Percentiles rank a stretch among this genome's conserved stretches.
phyloP scores from a whole-genome alignment of 164 flowering plant species.

The Litsea cubeba region DNA sequence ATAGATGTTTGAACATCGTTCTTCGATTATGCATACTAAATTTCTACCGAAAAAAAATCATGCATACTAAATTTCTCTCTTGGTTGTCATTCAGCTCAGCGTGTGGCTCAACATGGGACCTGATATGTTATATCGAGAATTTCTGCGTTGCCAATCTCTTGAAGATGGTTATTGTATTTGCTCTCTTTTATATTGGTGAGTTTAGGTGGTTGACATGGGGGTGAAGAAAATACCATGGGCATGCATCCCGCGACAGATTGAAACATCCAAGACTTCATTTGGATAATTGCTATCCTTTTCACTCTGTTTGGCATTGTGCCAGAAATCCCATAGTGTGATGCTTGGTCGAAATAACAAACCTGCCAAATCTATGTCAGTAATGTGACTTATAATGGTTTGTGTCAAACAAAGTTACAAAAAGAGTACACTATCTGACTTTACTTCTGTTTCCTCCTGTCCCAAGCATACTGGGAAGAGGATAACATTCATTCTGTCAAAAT shows the following conservation, averaged over 20 bases:
- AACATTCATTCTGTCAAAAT: background rate
- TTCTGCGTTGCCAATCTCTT: slow-evolving; percentile 47
- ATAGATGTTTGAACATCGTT: background rate
- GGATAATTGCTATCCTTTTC: background rate
- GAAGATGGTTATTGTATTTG: slow-evolving; percentile 36
- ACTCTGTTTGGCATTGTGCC: background rate
- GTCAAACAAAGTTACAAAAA: too few relatives aligned
- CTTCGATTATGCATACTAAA: background rate
- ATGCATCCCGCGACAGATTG: background rate
- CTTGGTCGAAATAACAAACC: background rate
- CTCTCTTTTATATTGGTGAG: slow-evolving; percentile 42
- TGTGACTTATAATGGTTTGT: too few relatives aligned
- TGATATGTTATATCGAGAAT: slow-evolving; percentile 50
- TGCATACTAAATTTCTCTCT: background rate
- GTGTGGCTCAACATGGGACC: slow-evolving; percentile 52
- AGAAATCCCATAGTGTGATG: background rate
- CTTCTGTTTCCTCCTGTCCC: background rate
- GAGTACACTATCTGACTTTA: background rate
- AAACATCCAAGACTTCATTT: background rate
- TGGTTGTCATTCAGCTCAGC: slow-evolving; percentile 27
- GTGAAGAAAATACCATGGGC: background rate
- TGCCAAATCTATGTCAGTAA: too few relatives aligned
- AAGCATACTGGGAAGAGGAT: background rate
- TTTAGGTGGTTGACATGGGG: background rate
- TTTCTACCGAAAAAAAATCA: background rate